These are phyloP conservation scores for Aphelidium insulamus DNA, from an alignment of 371 early-diverging fungal species.

Conservation along the genomic window DNA sequence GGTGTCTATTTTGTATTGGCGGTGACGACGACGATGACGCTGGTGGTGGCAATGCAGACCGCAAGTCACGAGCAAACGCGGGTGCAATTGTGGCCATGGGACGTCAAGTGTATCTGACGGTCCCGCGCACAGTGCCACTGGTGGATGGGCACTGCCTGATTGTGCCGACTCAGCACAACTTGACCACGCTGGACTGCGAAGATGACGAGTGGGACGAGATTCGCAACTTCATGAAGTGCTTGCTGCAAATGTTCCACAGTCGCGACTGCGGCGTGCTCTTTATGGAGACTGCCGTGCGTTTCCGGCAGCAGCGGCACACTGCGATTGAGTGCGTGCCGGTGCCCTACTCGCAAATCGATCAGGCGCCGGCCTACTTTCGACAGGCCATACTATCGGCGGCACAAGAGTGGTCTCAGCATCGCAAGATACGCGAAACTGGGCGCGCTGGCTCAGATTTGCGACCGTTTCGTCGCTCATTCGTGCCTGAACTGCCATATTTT, in stretches of 20 bases:
- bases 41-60: conserved; percentile 2
- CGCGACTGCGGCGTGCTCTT: conserved; percentile 48
- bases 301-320: conserved; percentile 46
- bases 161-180: conserved; percentile 62
- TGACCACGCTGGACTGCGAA: conserved; percentile 55
- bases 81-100: conserved; percentile 55
- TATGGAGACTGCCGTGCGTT: conserved; percentile 61
- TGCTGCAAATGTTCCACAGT: conserved; percentile 61
- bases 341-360: conserved; percentile 44
- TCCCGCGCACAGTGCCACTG: conserved; percentile 49
- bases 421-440: conserved; percentile 63
- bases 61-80: conserved; percentile 22
- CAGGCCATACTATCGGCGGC: conserved; percentile 49
- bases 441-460: not conserved
- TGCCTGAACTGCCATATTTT: conserved; percentile 65
- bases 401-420: conserved; percentile 84
- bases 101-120: conserved; percentile 46
- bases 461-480: conserved; percentile 36
- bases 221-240: conserved; percentile 80
- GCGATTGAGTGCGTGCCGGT: conserved; percentile 77
- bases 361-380: conserved; percentile 65
- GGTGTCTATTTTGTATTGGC: conserved; percentile 56
- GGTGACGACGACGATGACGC: conserved; percentile 16
- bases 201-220: conserved; percentile 86
- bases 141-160: conserved; percentile 70